Conservation (phyloP, 2,329 filamentous ascomycete genomes). For the Magnaporthales sp. region DNA sequence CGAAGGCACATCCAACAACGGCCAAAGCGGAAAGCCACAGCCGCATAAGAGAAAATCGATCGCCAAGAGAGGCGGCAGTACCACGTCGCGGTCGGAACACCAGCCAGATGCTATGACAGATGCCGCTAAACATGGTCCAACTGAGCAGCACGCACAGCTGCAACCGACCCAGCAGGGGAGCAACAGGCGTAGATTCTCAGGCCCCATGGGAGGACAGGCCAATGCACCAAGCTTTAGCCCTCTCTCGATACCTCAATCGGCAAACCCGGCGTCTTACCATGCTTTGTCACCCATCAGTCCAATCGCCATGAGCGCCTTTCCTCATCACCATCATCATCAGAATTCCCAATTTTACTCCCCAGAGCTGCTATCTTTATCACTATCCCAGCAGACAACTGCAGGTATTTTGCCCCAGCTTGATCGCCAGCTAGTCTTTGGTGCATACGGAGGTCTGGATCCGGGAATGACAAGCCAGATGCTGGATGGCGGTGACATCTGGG, state of each 20-base stretch:
- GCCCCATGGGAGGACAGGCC: constrained; percentile 29
- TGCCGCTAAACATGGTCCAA: constrained; percentile 14
- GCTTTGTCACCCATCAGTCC: constrained; percentile 45
- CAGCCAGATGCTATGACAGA: constrained; percentile 31
- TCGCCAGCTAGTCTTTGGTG: constrained; percentile 66
- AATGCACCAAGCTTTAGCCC: constrained; percentile 32
- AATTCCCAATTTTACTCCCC: constrained; percentile 35
- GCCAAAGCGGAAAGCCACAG: constrained; percentile 10
- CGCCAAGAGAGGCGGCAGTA: constrained; percentile 23
- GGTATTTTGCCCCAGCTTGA: constrained; percentile 61
- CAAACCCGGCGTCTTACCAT: constrained; percentile 29
- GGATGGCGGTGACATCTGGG: constrained; percentile 32
- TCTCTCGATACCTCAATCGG: constrained; percentile 29
- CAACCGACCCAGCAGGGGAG: constrained; percentile 26
- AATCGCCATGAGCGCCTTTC: constrained; percentile 29
- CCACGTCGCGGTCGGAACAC: constrained; percentile 22
- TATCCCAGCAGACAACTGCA: constrained; percentile 35
- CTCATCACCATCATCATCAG: constrained; percentile 23
- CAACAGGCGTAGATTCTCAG: constrained; percentile 29
- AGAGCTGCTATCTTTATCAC: constrained; percentile 43
- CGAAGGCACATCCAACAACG: constrained; percentile 21
- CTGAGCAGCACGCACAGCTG: constrained; percentile 19
- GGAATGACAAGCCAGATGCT: constrained; percentile 13
- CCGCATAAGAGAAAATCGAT: constrained; percentile 28
- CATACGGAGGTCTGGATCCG: constrained; percentile 50